These are phyloP conservation scores for Phycomyces nitens DNA, from an alignment of 192 early-diverging fungal genomes.

Conservation along the genomic window DNA sequence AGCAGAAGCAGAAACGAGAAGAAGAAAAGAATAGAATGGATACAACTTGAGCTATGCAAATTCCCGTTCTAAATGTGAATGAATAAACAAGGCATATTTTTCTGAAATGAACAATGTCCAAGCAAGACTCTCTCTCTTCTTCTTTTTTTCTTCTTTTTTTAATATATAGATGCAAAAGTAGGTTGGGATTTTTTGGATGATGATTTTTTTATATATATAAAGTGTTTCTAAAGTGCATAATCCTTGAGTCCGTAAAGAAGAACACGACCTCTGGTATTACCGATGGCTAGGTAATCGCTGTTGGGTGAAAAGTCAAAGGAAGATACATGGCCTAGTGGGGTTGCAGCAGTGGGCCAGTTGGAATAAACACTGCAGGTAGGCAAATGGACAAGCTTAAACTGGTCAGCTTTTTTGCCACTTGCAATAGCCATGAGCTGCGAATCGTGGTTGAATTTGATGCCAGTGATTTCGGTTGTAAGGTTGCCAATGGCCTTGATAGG, in stretches of 20 bases:
- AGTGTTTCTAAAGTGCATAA: constrained; percentile 35
- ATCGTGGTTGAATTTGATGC: constrained; percentile 79
- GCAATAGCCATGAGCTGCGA: constrained; percentile 81
- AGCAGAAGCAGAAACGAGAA: constrained; percentile 21
- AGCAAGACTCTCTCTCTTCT: no score
- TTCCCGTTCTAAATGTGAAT: no score
- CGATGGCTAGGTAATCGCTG: constrained; percentile 86
- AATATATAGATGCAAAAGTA: no score
- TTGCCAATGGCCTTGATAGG: constrained; percentile 80
- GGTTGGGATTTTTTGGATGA: no score
- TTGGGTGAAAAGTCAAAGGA: constrained; percentile 84
- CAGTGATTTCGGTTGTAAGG: constrained; percentile 77
- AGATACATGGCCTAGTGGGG: constrained; percentile 80
- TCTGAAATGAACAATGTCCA: no score
- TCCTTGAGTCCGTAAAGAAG: constrained; percentile 78
- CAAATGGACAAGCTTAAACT: constrained; percentile 79
- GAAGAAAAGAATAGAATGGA: constrained; percentile 7
- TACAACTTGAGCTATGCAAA: constrained; percentile 2
- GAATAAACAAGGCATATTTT: no score
- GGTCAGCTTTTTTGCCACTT: constrained; percentile 68
- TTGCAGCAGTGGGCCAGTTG: constrained; percentile 91
- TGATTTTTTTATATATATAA: no score
- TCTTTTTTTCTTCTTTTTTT: no score
- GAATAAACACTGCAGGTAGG: constrained; percentile 76
- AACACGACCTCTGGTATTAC: constrained; percentile 88